Conservation (phyloP, 345 rosid species). For the Populus tremula region DNA sequence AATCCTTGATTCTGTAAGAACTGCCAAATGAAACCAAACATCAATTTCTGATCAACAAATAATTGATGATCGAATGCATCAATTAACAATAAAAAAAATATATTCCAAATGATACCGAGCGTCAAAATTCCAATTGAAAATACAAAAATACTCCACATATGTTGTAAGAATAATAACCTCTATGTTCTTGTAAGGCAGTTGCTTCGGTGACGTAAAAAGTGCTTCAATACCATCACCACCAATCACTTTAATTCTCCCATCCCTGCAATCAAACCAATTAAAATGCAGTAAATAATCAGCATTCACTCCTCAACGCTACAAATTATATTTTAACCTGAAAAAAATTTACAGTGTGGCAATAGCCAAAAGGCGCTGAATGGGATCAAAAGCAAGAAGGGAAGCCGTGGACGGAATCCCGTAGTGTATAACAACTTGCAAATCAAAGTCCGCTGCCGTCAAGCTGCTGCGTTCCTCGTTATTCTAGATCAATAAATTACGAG, state of each 20-base stretch:
- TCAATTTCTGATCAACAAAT: not conserved
- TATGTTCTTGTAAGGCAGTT: constrained; percentile 61
- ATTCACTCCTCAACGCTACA: no score
- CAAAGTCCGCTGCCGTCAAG: constrained; percentile 39
- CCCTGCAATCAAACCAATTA: constrained; percentile 38
- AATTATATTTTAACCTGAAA: no score
- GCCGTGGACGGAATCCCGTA: constrained; percentile 81
- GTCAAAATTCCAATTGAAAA: not conserved
- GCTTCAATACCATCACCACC: constrained; percentile 80
- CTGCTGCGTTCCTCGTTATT: constrained; percentile 6
- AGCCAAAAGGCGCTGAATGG: constrained; percentile 72
- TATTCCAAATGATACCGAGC: not conserved
- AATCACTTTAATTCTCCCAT: constrained; percentile 86
- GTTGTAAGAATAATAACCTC: constrained; percentile 29
- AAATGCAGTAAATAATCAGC: no score
- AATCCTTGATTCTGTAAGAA: constrained; percentile 77
- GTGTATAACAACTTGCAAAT: constrained; percentile 55
- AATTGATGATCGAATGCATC: no score
- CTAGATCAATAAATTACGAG: constrained; percentile 1
- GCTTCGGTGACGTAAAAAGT: constrained; percentile 68
- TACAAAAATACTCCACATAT: not conserved
- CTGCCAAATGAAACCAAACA: constrained; percentile 36
- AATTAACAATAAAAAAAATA: not conserved
- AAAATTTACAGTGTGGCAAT: constrained; percentile 63
- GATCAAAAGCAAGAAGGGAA: constrained; percentile 75